Conservation (phyloP, 2,329 filamentous ascomycete genomes). For the Colletotrichum zoysiae region DNA sequence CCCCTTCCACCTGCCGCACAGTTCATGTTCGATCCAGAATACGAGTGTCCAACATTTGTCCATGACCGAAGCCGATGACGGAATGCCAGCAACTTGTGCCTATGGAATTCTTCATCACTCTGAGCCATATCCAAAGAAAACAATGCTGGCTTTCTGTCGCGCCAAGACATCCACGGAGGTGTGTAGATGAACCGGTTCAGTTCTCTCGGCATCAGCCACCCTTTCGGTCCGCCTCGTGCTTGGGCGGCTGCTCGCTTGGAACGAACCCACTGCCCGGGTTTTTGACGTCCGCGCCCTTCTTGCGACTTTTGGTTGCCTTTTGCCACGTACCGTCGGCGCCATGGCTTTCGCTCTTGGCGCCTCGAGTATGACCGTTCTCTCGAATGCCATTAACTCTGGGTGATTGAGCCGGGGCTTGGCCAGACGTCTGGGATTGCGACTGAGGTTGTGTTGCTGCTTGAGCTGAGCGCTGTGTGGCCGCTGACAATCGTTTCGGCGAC, state of each 20-base stretch:
- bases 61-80: conserved; percentile 16
- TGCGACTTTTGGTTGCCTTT: conserved; percentile 67
- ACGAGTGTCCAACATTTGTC: conserved; percentile 33
- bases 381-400: conserved; percentile 57
- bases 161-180: too few species aligned
- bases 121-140: conserved; percentile 37
- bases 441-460: conserved; percentile 47
- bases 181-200: neutral
- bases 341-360: conserved; percentile 66
- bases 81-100: neutral
- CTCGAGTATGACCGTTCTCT: conserved; percentile 67
- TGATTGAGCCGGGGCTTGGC: conserved; percentile 45
- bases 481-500: conserved; percentile 42
- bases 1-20: neutral
- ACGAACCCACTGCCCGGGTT: conserved; percentile 55
- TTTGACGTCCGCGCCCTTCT: conserved; percentile 64
- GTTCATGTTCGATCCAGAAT: conserved; percentile 34
- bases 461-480: conserved; percentile 23
- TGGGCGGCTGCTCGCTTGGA: conserved; percentile 66
- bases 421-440: conserved; percentile 27
- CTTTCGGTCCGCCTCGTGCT: conserved; percentile 71
- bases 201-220: conserved; percentile 62
- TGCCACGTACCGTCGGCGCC: conserved; percentile 66
- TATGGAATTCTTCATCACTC: neutral
- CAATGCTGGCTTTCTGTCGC: conserved; percentile 26